Evolutionary conservation across 2,329 filamentous ascomycete genomes (phyloP), one percentile per base, ranked within the genome.

Genomic region (Fusarium tjaetaba): DNA sequence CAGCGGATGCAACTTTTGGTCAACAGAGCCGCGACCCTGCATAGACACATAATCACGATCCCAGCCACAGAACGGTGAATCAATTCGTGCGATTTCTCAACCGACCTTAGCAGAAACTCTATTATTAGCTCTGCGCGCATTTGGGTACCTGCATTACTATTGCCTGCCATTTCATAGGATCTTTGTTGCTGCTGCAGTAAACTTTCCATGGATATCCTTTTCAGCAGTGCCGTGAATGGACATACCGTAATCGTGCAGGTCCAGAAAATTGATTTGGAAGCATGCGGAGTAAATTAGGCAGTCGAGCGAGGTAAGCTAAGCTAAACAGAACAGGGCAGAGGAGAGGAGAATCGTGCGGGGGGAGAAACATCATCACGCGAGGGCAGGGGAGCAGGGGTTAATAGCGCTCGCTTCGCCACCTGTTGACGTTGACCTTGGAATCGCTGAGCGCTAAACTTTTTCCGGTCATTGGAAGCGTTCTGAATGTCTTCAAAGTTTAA

Each of bases 131-230:
- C 16, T 53, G 28, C 1, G n/a, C 51, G n/a, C 36, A 45, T 69
- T 61, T 26, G 43, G 65, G 64, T 68, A 69, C 66, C 66, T 69
- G 66, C 66, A 69, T 69, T 64, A 46, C 42, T 13, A 58, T 52
- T 64, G 30, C 11, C 28, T 41, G 28, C 42, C 58, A 49, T 16
- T 26, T 41, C 41, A 51, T 48, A 61, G 65, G 62, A 11, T 41
- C 5, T 18, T 64, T 28, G 15, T 18, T n/a, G 18, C 18, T n/a
- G 18, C 18, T 7, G 16, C 18, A 45, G 32, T 22, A 56, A 56
- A 26, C 20, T 61, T 41, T 38, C 18, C 32, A 51, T 26, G 45
- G 24, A 51, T 45, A 11, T 18, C 42, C 10, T 18, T 39, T 18
- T 16, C 8, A 48, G 30, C 36, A 38, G 15, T 38, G 32, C 51